Percentiles rank a stretch among this genome's conserved stretches.
Evolutionary conservation across 345 rosid species (phyloP).

Genomic region (Abelmoschus esculentus): DNA sequence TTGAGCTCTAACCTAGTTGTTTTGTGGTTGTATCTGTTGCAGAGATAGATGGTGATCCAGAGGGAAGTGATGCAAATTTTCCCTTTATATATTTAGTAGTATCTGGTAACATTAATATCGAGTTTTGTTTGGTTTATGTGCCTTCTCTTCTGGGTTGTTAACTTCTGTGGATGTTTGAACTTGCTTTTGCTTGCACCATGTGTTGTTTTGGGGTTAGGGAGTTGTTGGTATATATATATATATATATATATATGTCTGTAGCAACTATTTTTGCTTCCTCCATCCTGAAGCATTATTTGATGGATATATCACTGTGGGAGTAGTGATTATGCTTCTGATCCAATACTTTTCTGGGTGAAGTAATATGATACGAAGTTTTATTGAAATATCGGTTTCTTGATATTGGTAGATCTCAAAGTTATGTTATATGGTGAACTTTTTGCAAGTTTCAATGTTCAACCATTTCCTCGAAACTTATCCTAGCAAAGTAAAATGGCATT

Average conservation of each 20-base stretch:
- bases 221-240: not conserved
- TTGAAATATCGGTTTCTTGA: not conserved
- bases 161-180: not conserved
- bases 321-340: not conserved
- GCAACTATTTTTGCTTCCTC: not conserved
- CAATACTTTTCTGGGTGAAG: not conserved
- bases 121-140: not conserved
- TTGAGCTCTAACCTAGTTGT: slow-evolving; percentile 22
- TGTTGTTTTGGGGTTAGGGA: too few relatives aligned
- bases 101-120: not conserved
- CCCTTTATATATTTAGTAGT: not conserved
- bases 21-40: slow-evolving; percentile 20
- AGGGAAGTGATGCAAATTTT: slow-evolving; percentile 47
- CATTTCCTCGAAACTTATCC: not conserved
- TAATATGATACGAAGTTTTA: not conserved
- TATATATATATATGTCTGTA: not conserved
- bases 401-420: not conserved
- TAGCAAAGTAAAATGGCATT: not conserved
- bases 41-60: slow-evolving; percentile 56
- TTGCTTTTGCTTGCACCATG: too few relatives aligned
- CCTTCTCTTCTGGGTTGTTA: too few relatives aligned
- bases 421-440: not conserved
- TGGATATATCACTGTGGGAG: not conserved
- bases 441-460: not conserved
- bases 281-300: not conserved